Base-by-base conservation (phyloP, 2,329 filamentous ascomycete species). In the Arthrobotrys sphaeroides region DNA sequence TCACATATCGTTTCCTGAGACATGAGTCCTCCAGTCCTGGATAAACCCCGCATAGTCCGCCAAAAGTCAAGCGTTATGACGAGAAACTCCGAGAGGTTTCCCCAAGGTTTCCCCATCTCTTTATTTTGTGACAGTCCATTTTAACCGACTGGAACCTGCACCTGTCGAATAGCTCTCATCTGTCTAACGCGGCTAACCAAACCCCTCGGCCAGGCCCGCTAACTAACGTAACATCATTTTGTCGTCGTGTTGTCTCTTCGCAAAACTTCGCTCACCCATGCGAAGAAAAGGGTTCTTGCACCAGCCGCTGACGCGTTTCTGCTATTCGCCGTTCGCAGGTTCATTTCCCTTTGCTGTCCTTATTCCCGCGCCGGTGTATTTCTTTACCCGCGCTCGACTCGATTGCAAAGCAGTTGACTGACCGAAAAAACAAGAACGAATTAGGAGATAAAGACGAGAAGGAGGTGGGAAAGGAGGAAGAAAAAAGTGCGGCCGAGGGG, bases 401-500 rank as follows among this genome's bases (percentile, higher is more conserved):
- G 31, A 55, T 55, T 55, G 31, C 51, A n/a, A n/a, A n/a, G 51
- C 26, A 55, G 51, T 28, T 18, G 51, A 22, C 51, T 9, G 28
- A 22, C n/a, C 16, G 31, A 38, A 24, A 22, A 18, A 36, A 38
- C 38, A 31, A 38, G 31, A 36, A 38, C 38, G 51, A 38, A 53
- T 53, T 53, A 53, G 51, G 51, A 22, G 51, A 55, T 55, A 18
- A 55, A 55, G 24, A 40, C 12, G 36, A 40, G 36, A 40, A 16
- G 16, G 36, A 9, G n/a, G 40, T 16, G 28, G 24, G 38, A 38
- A 59, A 49, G 47, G 51, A 60, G 22, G 20, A 31, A n/a, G 24
- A 47, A 43, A 62, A 22, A 59, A 42, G 42, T 57, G 67, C 45
- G 33, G 51, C 26, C 33, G 7, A 24, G 18, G 68, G 51, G 68